Conservation (phyloP, 164 flowering plant species). For the Nelumbo lutea region DNA sequence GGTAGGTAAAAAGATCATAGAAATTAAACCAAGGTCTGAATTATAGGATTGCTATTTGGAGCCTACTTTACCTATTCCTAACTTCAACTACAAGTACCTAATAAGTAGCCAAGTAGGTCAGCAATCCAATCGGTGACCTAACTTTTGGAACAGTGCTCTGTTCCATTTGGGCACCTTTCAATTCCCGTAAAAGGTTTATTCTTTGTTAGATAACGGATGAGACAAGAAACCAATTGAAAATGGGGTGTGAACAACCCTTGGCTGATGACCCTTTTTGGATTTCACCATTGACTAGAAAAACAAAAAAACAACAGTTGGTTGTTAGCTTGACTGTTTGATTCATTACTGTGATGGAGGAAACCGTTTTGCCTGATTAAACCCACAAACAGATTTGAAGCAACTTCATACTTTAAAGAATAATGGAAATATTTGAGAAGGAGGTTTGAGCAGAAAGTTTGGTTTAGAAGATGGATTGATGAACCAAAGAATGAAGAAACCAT, state of each 20-base stretch:
- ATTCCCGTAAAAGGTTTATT: neutral
- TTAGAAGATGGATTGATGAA: neutral
- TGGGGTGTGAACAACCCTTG: constrained; percentile 5
- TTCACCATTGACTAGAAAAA: neutral
- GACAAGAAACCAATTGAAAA: constrained; percentile 1
- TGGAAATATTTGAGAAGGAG: constrained; percentile 29
- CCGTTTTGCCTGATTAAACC: neutral
- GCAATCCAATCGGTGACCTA: constrained; percentile 1
- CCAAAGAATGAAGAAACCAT: constrained; percentile 17
- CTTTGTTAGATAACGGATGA: neutral
- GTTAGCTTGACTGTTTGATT: neutral
- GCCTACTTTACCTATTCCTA: neutral
- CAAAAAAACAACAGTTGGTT: neutral
- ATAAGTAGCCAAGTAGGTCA: neutral
- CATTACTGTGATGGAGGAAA: neutral
- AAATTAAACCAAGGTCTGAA: no score
- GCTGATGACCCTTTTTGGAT: neutral
- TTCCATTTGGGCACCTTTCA: neutral
- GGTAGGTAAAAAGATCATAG: no score
- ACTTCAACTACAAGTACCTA: constrained; percentile 7
- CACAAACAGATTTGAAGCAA: neutral
- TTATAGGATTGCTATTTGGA: no score
- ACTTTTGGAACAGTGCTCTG: neutral
- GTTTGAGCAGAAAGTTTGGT: constrained; percentile 59
- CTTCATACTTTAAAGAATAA: no score